Evolutionary conservation across 2,329 filamentous ascomycete species (phyloP), one percentile per base, ranked within the genome.

Genomic region (Botrytis galanthina): DNA sequence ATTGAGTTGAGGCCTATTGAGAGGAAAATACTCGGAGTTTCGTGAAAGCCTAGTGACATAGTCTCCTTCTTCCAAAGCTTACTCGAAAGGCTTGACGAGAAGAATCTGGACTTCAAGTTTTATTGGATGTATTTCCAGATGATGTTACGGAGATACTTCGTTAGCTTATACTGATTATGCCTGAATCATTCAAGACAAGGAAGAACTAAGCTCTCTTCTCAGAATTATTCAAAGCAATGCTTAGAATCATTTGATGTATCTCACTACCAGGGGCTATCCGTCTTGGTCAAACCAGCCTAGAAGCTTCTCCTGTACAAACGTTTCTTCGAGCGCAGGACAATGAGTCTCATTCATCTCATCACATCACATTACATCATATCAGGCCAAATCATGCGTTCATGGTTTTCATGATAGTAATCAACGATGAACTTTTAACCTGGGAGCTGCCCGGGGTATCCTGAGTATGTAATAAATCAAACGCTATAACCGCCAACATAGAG

Each of bases 31-130:
- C 12, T 22, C 7, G 0, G 6, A 54, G 35, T 29, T 9, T 39
- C n/a, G 9, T 29, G n/a, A 4, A 26, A 2, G 0, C 9, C 7
- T 5, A 12, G n/a, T 9, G n/a, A 12, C 16, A 39, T 12, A 22
- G 2, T 54, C 26, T 54, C 9, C 6, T 18, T 20, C 26, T 14
- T 26, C 14, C 9, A 42, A 29, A 29, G 5, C n/a, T n/a, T 3
- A 32, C 20, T 8, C 9, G 3, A 42, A 4, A 3, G 7, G 16
- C n/a, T 68, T 39, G 48, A 20, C 6, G 6, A 39, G 9, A 57
- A 42, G 10, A 1, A 42, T 54, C 26, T 39, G 12, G 6, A 12
- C 6, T 54, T 39, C 10, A 3, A 68, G 22, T 54, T 29, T 54
- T 10, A 29, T 51, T 37, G 9, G 4, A 26, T n/a, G 12, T 14